Evolutionary conservation across 164 flowering plant genomes (phyloP).

Genomic region (Paratinospora sagittata): DNA sequence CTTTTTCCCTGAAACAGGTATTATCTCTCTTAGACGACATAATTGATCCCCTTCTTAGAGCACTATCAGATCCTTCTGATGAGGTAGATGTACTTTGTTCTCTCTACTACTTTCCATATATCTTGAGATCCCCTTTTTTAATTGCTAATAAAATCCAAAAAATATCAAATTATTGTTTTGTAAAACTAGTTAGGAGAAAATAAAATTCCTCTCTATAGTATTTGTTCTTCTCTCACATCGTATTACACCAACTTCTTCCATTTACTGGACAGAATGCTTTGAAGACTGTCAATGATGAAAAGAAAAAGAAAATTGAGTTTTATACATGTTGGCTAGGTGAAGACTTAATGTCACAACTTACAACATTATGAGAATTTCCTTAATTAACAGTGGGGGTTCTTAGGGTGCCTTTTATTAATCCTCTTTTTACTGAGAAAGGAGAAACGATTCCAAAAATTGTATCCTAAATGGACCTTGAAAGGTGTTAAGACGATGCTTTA

Average conservation of each 20-base stretch:
- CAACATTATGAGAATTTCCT: no score
- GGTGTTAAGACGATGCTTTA: no score
- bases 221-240: no score
- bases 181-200: background rate
- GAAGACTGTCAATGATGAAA: no score
- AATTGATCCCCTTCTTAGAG: slow-evolving; percentile 71
- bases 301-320: no score
- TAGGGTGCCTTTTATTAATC: no score
- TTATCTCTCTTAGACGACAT: slow-evolving; percentile 62
- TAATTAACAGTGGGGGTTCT: no score
- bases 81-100: slow-evolving; percentile 43
- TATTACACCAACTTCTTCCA: background rate
- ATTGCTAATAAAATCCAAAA: background rate
- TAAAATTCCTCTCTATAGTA: background rate
- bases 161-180: background rate
- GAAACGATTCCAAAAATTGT: no score
- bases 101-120: background rate
- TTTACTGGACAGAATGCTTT: background rate
- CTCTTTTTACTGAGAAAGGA: no score
- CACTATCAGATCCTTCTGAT: slow-evolving; percentile 85
- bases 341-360: no score
- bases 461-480: no score
- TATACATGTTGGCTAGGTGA: no score
- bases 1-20: slow-evolving; percentile 46
- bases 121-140: background rate